Percentiles rank a stretch among this genome's conserved stretches.
These are phyloP conservation scores for Amphibolis antarctica DNA, from an alignment of 106 monocot genomes.

Conservation along the genomic window DNA sequence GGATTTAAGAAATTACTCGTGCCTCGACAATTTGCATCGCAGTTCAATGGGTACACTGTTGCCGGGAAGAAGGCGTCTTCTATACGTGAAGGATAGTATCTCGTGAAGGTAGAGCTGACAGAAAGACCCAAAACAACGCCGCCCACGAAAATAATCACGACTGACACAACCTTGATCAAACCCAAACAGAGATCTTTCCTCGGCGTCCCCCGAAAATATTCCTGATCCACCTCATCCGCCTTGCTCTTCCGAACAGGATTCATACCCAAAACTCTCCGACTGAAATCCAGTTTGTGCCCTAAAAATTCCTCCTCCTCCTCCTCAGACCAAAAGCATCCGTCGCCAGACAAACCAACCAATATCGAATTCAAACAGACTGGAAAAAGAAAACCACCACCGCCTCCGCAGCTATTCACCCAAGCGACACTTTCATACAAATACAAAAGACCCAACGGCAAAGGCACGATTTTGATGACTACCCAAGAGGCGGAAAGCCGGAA, in stretches of 20 bases:
- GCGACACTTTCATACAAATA: too few relatives aligned
- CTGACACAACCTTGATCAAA: conserved; percentile 25
- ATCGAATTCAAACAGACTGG: too few relatives aligned
- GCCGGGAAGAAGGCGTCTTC: conserved; percentile 47
- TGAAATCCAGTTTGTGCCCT: too few relatives aligned
- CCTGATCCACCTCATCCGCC: conserved; percentile 6
- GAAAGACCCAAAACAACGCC: conserved; percentile 44
- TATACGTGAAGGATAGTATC: conserved; percentile 32
- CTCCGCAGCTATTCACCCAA: too few relatives aligned
- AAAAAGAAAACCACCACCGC: too few relatives aligned
- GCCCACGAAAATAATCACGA: conserved; percentile 44
- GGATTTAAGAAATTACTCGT: conserved; percentile 48
- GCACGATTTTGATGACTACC: too few relatives aligned
- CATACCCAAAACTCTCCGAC: too few relatives aligned
- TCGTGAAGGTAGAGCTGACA: conserved; percentile 36
- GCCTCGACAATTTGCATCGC: conserved; percentile 21
- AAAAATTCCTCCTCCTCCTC: too few relatives aligned
- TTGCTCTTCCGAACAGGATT: conserved; percentile 7
- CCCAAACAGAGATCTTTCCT: conserved; percentile 28
- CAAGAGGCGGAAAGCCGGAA: too few relatives aligned
- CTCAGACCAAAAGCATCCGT: too few relatives aligned
- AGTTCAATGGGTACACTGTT: conserved; percentile 10
- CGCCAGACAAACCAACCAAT: too few relatives aligned
- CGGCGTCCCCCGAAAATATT: conserved; percentile 10
- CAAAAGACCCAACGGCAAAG: too few relatives aligned